Evolutionary conservation across 2,329 filamentous ascomycete species (phyloP), one percentile per base, ranked within the genome.

Genomic region (Fusarium dlaminii): DNA sequence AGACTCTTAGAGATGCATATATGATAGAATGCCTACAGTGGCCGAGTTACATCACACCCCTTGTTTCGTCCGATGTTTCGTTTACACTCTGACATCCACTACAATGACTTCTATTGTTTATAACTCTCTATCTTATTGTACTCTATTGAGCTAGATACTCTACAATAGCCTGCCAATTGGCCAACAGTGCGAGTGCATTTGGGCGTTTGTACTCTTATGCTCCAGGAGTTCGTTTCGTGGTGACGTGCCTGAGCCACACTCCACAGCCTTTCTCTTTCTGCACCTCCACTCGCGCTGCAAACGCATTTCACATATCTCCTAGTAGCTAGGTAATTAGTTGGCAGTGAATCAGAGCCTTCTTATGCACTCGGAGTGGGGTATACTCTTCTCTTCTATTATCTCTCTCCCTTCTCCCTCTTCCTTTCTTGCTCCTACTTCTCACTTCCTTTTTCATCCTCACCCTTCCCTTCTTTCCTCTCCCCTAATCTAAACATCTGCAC

Each of bases 311-410:
- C 7, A 36, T 34, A 14, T 20, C 12, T 15, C 20, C 29, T 34
- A 34, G 18, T 24, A 51, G 17, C n/a, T 52, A 52, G 14, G 4
- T 49, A n/a, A n/a, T n/a, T n/a, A 49, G 46, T 36, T 36, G 29
- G 13, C 54, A 30, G 52, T 70, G 66, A 65, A 30, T 70, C 66
- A 70, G 37, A 34, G 29, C 6, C n/a, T 37, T 14, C 32, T 40
- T 27, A 10, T 55, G 27, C 51, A n/a, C 27, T 11, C 8, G 5
- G 17, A 15, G 30, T 24, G 27, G 43, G 11, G 17, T 63, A 45
- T 46, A 42, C 24, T 27, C 20, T 18, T 30, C 36, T 45, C 43
- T 18, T 37, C 20, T 17, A n/a, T 15, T 27, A 27, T 27, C n/a
- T 55, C n/a, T 22, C 20, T 22, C 45, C 55, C 27, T 22, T 29